Evolutionary conservation across 208 protist species (phyloP).

Genomic region (Wallacemonas sp.): DNA sequence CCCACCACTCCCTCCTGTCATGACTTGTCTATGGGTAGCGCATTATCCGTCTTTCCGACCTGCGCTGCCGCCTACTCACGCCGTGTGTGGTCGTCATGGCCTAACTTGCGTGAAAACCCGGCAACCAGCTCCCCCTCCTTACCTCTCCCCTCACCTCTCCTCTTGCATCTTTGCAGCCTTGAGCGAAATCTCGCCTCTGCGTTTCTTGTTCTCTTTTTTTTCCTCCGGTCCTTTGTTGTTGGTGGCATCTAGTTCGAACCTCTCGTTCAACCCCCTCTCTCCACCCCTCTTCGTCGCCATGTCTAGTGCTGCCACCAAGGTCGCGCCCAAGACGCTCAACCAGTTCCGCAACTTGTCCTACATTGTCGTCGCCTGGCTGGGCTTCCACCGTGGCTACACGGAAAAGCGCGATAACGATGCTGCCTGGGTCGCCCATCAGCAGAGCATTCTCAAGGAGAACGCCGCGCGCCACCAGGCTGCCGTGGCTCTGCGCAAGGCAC

Average conservation of each 20-base stretch:
- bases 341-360: constrained; percentile 88
- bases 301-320: constrained; percentile 60
- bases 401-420: constrained; percentile 83
- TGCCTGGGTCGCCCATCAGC: constrained; percentile 71
- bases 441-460: constrained; percentile 59
- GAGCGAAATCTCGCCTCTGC: background rate
- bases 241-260: background rate
- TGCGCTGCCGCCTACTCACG: no score
- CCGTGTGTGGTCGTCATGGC: background rate
- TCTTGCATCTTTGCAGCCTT: background rate
- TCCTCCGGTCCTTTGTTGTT: background rate
- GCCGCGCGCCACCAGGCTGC: constrained; percentile 58
- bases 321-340: constrained; percentile 80
- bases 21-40: no score
- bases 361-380: constrained; percentile 75
- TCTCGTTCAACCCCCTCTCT: background rate
- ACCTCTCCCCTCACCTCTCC: background rate
- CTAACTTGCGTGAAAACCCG: no score
- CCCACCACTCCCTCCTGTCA: no score
- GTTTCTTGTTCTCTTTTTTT: background rate
- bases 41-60: no score
- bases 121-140: background rate
- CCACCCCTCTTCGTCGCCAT: constrained; percentile 9
- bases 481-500: constrained; percentile 28
- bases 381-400: constrained; percentile 72